Evolutionary conservation across 495 filamentous ascomycete species (phyloP).

Genomic region (Friedmanniomyces simplex): DNA sequence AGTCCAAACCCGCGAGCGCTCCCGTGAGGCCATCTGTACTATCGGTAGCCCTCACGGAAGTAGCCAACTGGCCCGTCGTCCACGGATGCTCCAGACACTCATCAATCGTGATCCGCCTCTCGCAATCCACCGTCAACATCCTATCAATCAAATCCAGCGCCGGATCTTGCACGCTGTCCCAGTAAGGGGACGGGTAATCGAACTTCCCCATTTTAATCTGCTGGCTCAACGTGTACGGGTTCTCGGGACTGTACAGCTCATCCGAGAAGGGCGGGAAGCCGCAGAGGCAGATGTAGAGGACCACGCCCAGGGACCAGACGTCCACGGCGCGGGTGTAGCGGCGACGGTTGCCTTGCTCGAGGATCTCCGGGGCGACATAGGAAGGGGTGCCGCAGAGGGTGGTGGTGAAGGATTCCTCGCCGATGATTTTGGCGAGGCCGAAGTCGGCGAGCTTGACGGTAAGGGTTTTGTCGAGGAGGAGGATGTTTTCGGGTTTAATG

Average conservation of each 20-base stretch:
- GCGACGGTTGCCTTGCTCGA: slow-evolving; percentile 64
- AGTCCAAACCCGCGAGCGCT: slow-evolving; percentile 69
- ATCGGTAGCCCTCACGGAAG: slow-evolving; percentile 50
- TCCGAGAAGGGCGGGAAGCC: slow-evolving; percentile 97
- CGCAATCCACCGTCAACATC: slow-evolving; percentile 83
- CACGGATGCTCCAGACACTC: slow-evolving; percentile 88
- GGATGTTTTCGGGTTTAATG: slow-evolving; percentile 97
- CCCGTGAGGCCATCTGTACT: slow-evolving; percentile 90
- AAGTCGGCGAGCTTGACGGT: slow-evolving; percentile 94
- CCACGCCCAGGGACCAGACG: slow-evolving; percentile 93
- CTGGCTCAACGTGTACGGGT: slow-evolving; percentile 79
- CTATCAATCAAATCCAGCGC: slow-evolving; percentile 89
- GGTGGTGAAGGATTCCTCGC: slow-evolving; percentile 96
- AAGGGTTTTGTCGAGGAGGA: slow-evolving; percentile 72
- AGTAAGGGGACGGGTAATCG: slow-evolving; percentile 95
- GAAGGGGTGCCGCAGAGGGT: slow-evolving; percentile 86
- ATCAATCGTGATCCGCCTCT: slow-evolving; percentile 75
- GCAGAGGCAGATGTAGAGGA: slow-evolving; percentile 98
- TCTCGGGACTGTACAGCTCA: slow-evolving; percentile 65
- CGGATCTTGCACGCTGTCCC: slow-evolving; percentile 84
- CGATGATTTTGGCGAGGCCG: slow-evolving; percentile 95
- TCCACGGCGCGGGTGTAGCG: slow-evolving; percentile 94
- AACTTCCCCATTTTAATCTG: slow-evolving; percentile 83
- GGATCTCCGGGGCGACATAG: slow-evolving; percentile 88
- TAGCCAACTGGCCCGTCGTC: slow-evolving; percentile 49